Conservation (phyloP, 345 rosid species). For the Lepidium sativum region DNA sequence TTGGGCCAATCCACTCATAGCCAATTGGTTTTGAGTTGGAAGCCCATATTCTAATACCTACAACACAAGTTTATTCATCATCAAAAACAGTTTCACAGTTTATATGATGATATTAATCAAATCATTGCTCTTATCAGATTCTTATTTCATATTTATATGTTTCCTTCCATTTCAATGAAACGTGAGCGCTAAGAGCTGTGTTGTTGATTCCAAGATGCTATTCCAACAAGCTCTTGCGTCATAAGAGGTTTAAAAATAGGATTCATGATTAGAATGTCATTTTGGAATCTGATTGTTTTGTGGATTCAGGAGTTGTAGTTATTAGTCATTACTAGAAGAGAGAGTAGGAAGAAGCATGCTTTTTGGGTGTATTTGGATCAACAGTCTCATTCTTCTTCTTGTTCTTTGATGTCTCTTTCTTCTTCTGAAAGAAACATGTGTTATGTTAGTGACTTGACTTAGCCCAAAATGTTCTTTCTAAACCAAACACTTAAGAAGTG, state of each 20-base stretch:
- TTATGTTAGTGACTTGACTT: too few species aligned
- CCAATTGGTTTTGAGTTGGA: too few species aligned
- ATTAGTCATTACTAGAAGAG: constrained; percentile 37
- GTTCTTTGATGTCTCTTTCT: constrained; percentile 13
- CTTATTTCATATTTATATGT: not conserved
- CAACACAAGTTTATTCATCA: not conserved
- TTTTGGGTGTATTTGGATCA: constrained; percentile 84
- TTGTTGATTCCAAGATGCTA: too few species aligned
- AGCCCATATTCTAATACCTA: too few species aligned
- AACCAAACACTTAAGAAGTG: not conserved
- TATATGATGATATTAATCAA: not conserved
- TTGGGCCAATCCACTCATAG: too few species aligned
- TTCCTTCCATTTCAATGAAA: too few species aligned
- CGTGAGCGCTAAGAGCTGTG: too few species aligned
- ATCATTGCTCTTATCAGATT: not conserved
- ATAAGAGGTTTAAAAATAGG: not conserved
- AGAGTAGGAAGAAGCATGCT: constrained; percentile 72
- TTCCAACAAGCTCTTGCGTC: too few species aligned
- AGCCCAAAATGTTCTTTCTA: not conserved
- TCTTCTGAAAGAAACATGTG: too few species aligned
- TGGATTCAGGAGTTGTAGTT: not conserved
- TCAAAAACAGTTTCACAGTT: not conserved
- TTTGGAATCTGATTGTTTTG: not conserved
- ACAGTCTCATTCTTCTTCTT: not conserved
- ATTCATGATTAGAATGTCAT: not conserved